phyloP scores from a whole-genome alignment of 2,329 filamentous ascomycete genomes.

The Aspergillus pseudonomiae region DNA sequence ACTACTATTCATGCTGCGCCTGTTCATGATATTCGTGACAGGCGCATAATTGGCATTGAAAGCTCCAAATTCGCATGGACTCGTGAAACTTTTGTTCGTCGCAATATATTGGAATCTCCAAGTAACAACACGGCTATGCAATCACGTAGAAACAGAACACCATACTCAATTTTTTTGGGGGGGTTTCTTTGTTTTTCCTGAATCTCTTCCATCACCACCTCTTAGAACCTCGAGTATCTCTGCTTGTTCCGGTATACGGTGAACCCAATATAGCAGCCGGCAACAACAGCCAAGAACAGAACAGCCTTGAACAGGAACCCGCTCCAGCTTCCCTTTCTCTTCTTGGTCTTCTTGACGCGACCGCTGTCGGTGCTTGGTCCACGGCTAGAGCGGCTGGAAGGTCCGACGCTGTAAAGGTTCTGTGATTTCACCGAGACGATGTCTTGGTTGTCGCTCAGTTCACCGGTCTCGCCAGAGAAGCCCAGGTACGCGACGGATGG shows the following conservation, averaged over 20 bases:
- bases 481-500: slow-evolving; percentile 70
- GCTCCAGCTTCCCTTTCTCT: slow-evolving; percentile 57
- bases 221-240: slow-evolving; percentile 49
- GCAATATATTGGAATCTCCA: slow-evolving; percentile 16
- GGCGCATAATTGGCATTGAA: background rate
- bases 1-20: background rate
- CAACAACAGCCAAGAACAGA: slow-evolving; percentile 69
- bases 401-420: slow-evolving; percentile 73
- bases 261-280: slow-evolving; percentile 80
- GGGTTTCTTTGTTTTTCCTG: slow-evolving; percentile 12
- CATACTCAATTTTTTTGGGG: slow-evolving; percentile 6
- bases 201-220: background rate
- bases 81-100: slow-evolving; percentile 19
- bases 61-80: background rate
- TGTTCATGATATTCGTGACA: background rate
- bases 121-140: slow-evolving; percentile 26
- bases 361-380: slow-evolving; percentile 26
- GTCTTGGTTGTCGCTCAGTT: slow-evolving; percentile 97
- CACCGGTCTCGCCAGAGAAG: slow-evolving; percentile 79
- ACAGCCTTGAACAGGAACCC: slow-evolving; percentile 83
- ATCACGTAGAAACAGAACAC: slow-evolving; percentile 21
- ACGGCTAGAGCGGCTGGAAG: slow-evolving; percentile 26
- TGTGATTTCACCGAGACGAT: slow-evolving; percentile 83
- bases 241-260: slow-evolving; percentile 73
- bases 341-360: slow-evolving; percentile 24